phyloP scores from a whole-genome alignment of 1,139 yeast species.

The Arxiozyma heterogenica region DNA sequence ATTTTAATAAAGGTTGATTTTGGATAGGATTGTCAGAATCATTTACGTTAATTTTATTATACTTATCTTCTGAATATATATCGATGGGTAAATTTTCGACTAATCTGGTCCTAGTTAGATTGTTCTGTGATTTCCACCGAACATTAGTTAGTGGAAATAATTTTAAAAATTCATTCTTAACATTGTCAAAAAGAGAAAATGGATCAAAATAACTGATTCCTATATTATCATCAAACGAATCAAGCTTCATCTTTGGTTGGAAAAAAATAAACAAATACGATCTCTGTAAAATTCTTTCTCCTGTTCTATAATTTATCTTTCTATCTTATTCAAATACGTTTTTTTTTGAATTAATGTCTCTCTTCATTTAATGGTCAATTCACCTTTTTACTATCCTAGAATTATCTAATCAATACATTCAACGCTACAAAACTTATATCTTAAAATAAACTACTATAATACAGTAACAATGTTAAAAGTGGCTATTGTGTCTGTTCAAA shows the following conservation, averaged over 20 bases:
- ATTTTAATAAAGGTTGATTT: constrained; percentile 48
- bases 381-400: neutral
- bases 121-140: constrained; percentile 61
- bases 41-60: neutral
- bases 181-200: constrained; percentile 50
- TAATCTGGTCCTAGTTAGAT: constrained; percentile 44
- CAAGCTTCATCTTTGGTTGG: constrained; percentile 19
- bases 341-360: too few species aligned
- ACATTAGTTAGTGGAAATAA: constrained; percentile 62
- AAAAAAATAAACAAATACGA: too few species aligned
- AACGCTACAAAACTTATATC: too few species aligned
- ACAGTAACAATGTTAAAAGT: too few species aligned
- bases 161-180: constrained; percentile 44
- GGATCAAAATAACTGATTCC: constrained; percentile 79
- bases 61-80: constrained; percentile 48
- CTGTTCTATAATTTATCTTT: neutral
- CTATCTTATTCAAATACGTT: too few species aligned
- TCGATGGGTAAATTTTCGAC: constrained; percentile 54
- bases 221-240: neutral
- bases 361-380: neutral
- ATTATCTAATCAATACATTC: too few species aligned
- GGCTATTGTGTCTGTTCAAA: too few species aligned
- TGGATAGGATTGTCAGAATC: constrained; percentile 4
- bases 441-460: too few species aligned
- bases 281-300: neutral